phyloP scores from a whole-genome alignment of 345 rosid species.

The Populus nigra region DNA sequence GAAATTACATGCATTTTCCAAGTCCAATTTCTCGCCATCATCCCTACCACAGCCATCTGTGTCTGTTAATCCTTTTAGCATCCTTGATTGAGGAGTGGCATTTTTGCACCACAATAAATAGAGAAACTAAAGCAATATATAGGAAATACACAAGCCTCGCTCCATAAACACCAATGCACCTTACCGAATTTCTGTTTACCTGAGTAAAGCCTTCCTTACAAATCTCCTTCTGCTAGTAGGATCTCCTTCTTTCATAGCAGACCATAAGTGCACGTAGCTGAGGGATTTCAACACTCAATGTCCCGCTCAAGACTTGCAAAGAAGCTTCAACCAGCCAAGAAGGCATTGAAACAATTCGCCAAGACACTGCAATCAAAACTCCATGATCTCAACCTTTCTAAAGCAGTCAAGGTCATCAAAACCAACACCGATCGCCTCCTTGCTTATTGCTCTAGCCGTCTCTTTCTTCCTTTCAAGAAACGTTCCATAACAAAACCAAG shows the following conservation, averaged over 20 bases:
- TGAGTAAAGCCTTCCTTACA: not conserved
- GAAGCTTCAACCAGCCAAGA: constrained; percentile 62
- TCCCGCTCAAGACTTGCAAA: constrained; percentile 41
- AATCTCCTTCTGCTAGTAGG: not conserved
- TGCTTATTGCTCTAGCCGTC: constrained; percentile 43
- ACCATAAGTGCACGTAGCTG: not conserved
- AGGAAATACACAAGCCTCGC: not conserved
- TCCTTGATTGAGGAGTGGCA: not conserved
- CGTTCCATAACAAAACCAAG: constrained; percentile 30
- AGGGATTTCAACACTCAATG: constrained; percentile 26
- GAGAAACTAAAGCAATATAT: not conserved
- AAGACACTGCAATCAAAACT: constrained; percentile 45
- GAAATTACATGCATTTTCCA: not conserved
- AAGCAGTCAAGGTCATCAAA: constrained; percentile 33
- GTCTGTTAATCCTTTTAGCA: not conserved
- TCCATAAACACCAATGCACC: not conserved
- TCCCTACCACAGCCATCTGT: constrained; percentile 5
- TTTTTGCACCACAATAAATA: not conserved
- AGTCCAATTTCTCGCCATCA: not conserved
- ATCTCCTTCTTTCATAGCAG: not conserved
- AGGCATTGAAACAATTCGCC: constrained; percentile 58
- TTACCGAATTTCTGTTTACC: not conserved
- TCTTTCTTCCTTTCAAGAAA: constrained; percentile 43
- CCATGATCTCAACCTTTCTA: constrained; percentile 35
- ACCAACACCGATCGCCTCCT: constrained; percentile 39